Percentiles rank a stretch among this genome's conserved stretches.
phyloP scores from a whole-genome alignment of 2,329 filamentous ascomycete species.

The Ciborinia camelliae region DNA sequence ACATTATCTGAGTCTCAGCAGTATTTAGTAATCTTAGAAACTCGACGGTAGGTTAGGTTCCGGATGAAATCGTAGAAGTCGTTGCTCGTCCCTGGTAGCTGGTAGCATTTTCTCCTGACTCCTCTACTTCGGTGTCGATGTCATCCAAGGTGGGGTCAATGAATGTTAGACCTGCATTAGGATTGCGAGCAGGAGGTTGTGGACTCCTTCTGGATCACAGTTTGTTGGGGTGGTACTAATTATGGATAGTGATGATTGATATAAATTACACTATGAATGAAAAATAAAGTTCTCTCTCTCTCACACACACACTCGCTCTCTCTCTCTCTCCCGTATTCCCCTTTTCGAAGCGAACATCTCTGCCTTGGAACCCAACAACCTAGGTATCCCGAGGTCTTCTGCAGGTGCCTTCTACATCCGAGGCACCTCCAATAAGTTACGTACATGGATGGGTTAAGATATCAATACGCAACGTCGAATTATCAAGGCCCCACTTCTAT shows the following conservation, averaged over 20 bases:
- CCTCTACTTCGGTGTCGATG: background rate
- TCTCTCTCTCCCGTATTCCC: too few relatives aligned
- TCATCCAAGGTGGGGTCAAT: background rate
- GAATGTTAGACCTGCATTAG: background rate
- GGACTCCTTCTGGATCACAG: too few relatives aligned
- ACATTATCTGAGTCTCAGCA: background rate
- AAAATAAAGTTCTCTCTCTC: too few relatives aligned
- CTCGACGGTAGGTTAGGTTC: background rate
- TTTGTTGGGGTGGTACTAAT: too few relatives aligned
- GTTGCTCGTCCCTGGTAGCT: background rate
- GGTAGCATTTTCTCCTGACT: too few relatives aligned
- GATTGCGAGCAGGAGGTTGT: too few relatives aligned
- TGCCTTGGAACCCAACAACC: too few relatives aligned
- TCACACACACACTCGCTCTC: too few relatives aligned
- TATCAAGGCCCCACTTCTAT: slow-evolving; percentile 13
- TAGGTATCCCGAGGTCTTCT: too few relatives aligned
- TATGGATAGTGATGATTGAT: too few relatives aligned
- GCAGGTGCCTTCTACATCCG: background rate
- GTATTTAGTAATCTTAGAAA: background rate
- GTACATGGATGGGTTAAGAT: too few relatives aligned
- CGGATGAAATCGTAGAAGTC: background rate
- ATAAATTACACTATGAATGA: too few relatives aligned
- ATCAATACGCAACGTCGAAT: background rate
- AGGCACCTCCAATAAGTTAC: background rate
- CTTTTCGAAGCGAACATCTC: slow-evolving; percentile 10